Percentiles rank a stretch among this genome's conserved stretches.
phyloP scores from a whole-genome alignment of 73 alveolate genomes.

The Durusdinium trenchii region DNA sequence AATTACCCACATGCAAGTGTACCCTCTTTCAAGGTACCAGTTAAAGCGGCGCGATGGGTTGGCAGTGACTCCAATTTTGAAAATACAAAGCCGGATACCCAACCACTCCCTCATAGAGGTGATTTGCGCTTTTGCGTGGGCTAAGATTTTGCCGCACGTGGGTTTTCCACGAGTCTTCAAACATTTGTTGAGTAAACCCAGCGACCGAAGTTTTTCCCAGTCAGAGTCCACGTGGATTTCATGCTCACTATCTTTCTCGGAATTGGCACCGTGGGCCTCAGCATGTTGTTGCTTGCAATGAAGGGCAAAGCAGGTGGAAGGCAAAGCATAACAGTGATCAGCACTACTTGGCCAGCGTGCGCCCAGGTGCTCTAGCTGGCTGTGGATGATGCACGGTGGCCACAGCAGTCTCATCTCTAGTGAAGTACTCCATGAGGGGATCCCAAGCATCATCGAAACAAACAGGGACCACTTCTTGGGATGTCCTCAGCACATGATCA shows the following conservation, averaged over 20 bases:
- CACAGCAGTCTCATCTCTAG: background rate
- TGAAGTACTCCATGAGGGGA: background rate
- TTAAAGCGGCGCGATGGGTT: background rate
- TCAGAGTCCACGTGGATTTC: background rate
- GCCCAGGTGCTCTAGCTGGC: constrained; percentile 64
- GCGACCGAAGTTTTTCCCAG: background rate
- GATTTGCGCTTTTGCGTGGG: background rate
- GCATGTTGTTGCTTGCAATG: background rate
- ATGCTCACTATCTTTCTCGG: background rate
- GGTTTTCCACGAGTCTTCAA: background rate
- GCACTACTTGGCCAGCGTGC: no score
- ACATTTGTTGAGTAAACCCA: background rate
- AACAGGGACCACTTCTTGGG: background rate
- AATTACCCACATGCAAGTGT: constrained; percentile 31
- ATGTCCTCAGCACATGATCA: background rate
- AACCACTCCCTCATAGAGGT: background rate
- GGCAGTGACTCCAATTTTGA: constrained; percentile 45
- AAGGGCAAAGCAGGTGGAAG: no score
- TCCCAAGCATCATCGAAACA: background rate
- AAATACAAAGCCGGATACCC: background rate
- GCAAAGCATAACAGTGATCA: no score
- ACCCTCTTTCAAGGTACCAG: background rate
- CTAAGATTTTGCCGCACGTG: background rate
- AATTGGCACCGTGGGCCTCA: background rate
- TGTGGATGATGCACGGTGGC: background rate